These are phyloP conservation scores for Monosporascus cannonballus DNA, from an alignment of 2,329 filamentous ascomycete genomes.

Conservation along the genomic window DNA sequence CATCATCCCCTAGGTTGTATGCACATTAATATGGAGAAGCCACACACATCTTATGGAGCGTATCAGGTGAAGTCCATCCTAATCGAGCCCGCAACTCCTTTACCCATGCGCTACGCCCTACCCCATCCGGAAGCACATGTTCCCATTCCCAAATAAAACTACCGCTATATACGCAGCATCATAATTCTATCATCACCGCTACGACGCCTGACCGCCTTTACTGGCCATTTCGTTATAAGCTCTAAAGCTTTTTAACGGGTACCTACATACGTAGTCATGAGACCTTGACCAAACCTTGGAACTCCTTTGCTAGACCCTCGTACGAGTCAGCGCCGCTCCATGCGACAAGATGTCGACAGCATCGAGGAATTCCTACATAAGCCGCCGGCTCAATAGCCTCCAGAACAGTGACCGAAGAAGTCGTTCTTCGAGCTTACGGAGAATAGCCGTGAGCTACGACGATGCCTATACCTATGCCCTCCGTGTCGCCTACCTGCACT, in stretches of 20 bases:
- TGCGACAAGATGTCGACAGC: slow-evolving; percentile 41
- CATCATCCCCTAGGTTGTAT: too few species aligned
- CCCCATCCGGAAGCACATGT: background rate
- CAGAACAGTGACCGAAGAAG: slow-evolving; percentile 35
- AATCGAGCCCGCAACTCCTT: too few species aligned
- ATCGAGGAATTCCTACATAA: slow-evolving; percentile 40
- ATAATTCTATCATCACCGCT: background rate
- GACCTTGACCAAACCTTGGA: slow-evolving; percentile 1
- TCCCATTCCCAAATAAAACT: background rate
- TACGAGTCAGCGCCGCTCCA: background rate
- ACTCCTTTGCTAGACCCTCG: background rate
- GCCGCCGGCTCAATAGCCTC: slow-evolving; percentile 38
- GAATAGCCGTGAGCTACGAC: slow-evolving; percentile 53
- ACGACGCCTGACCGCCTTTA: background rate
- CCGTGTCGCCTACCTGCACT: slow-evolving; percentile 83
- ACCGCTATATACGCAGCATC: background rate
- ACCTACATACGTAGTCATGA: slow-evolving; percentile 66
- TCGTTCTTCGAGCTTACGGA: slow-evolving; percentile 42
- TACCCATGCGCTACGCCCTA: background rate
- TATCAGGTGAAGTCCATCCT: too few species aligned
- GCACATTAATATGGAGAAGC: too few species aligned
- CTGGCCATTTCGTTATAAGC: background rate
- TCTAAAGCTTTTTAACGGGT: slow-evolving; percentile 75
- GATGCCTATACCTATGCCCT: slow-evolving; percentile 91
- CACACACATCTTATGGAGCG: too few species aligned